Evolutionary conservation across 2,329 filamentous ascomycete genomes (phyloP).

Genomic region (Penicillium sp.): DNA sequence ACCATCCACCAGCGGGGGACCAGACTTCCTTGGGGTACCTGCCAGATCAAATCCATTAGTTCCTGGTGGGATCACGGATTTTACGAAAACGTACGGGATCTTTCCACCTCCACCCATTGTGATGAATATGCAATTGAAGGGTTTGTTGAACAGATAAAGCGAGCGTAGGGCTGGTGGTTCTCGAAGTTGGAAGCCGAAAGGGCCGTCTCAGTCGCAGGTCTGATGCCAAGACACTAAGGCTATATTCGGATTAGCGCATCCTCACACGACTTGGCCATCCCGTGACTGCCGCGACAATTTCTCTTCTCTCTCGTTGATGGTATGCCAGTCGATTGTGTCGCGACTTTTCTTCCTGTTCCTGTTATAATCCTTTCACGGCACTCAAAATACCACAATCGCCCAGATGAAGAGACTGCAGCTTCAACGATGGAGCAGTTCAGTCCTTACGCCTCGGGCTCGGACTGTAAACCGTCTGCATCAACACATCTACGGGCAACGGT

Average conservation of each 20-base stretch:
- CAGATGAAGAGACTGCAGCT: conserved; percentile 54
- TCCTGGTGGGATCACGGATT: conserved; percentile 37
- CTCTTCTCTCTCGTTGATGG: conserved; percentile 36
- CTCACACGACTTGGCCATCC: conserved; percentile 35
- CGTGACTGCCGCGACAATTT: conserved; percentile 42
- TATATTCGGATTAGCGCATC: conserved; percentile 30
- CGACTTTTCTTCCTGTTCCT: conserved; percentile 15
- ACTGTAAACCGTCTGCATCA: conserved; percentile 40
- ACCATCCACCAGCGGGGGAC: conserved; percentile 98
- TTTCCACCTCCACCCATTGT: conserved; percentile 75
- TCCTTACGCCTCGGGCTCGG: conserved; percentile 49
- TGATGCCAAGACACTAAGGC: conserved; percentile 29
- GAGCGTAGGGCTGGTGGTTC: conserved; percentile 27
- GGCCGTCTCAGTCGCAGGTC: conserved; percentile 31
- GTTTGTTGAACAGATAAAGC: conserved; percentile 21
- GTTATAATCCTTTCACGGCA: conserved; percentile 16
- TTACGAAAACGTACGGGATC: conserved; percentile 58
- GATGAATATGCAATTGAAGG: conserved; percentile 27
- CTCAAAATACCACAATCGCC: conserved; percentile 22
- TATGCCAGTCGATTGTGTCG: conserved; percentile 20
- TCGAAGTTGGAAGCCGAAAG: conserved; percentile 31
- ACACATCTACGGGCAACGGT: conserved; percentile 37
- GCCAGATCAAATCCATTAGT: conserved; percentile 27
- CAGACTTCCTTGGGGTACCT: conserved; percentile 99
- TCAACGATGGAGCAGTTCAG: conserved; percentile 53